Evolutionary conservation across 352 stramenopile species (phyloP).

Genomic region (Pythium rhizo-oryzae): DNA sequence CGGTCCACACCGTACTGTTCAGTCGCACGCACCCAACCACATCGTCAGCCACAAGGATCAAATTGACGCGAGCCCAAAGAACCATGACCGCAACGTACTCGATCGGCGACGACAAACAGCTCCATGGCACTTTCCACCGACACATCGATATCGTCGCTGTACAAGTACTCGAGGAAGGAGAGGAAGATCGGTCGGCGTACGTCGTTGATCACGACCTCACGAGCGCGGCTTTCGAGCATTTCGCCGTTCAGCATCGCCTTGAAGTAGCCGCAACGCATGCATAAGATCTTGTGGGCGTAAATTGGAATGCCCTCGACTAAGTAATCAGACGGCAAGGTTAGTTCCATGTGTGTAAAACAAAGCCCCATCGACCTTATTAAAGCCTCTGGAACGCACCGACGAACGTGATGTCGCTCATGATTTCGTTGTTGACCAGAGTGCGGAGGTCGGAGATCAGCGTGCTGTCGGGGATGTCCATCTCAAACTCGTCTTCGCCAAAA

Average conservation of each 20-base stretch:
- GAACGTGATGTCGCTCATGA: constrained; percentile 90
- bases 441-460: constrained; percentile 78
- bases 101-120: constrained; percentile 93
- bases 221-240: constrained; percentile 91
- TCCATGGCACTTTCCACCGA: constrained; percentile 93
- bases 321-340: neutral
- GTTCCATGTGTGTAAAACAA: neutral
- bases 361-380: neutral
- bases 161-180: constrained; percentile 95
- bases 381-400: constrained; percentile 46
- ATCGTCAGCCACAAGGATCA: neutral
- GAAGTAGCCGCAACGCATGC: constrained; percentile 95
- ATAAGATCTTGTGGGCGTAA: constrained; percentile 92
- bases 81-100: constrained; percentile 37
- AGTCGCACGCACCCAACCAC: neutral
- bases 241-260: constrained; percentile 89
- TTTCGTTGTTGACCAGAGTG: constrained; percentile 79
- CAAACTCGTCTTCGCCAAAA: constrained; percentile 79
- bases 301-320: constrained; percentile 86
- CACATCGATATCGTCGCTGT: constrained; percentile 95
- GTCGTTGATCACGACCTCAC: constrained; percentile 92
- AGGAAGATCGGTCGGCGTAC: constrained; percentile 93
- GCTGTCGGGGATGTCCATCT: constrained; percentile 86
- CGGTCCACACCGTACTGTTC: constrained; percentile 81
- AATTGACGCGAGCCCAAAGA: neutral